These are phyloP conservation scores for Oemleria cerasiformis DNA, from an alignment of 306 rosid species.

Conservation along the genomic window DNA sequence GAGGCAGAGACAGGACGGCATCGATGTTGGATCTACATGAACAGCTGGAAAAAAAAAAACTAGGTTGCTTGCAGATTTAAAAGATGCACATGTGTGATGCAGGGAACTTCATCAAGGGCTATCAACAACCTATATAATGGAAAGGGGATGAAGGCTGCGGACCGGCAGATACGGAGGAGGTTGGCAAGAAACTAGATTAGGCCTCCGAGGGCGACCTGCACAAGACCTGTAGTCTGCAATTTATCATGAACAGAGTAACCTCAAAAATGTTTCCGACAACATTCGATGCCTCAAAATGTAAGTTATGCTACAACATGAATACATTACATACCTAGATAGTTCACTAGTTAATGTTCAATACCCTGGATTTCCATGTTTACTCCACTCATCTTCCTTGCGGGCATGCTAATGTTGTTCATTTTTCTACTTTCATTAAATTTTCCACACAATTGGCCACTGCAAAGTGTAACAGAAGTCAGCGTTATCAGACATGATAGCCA, in stretches of 20 bases:
- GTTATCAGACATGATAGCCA: background rate
- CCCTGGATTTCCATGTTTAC: background rate
- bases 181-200: background rate
- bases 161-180: background rate
- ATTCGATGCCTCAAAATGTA: background rate
- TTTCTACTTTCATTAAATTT: background rate
- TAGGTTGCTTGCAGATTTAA: conserved; percentile 2
- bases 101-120: background rate
- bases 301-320: background rate
- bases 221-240: background rate
- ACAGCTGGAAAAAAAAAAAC: background rate
- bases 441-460: background rate
- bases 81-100: background rate
- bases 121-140: background rate
- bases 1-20: background rate
- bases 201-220: too few species aligned
- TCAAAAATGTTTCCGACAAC: background rate
- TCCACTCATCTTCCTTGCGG: background rate
- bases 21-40: background rate
- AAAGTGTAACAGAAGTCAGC: background rate
- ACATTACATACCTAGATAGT: conserved; percentile 1
- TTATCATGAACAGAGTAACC: background rate
- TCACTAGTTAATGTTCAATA: background rate
- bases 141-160: background rate
- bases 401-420: background rate